A percentile compares a stretch with the other conserved stretches of the same genome.
These are phyloP conservation scores for Spiraea crenata DNA, from an alignment of 331 rosid genomes.

Conservation along the genomic window DNA sequence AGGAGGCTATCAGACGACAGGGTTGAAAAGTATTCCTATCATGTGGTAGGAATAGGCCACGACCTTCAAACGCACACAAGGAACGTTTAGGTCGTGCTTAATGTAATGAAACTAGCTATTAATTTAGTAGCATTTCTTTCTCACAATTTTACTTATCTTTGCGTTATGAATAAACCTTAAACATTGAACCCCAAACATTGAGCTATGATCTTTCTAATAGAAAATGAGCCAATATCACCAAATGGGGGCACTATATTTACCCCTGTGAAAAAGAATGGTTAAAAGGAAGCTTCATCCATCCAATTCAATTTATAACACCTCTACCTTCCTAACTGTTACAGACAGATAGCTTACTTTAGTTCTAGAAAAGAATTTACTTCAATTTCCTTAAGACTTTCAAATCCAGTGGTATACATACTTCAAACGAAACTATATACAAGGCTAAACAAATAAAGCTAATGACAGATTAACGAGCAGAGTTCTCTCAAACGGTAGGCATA, in stretches of 20 bases:
- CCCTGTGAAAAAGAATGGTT: too few relatives aligned
- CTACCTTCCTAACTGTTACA: neutral
- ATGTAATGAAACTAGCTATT: too few relatives aligned
- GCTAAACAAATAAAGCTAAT: slow-evolving; percentile 16
- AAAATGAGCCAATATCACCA: too few relatives aligned
- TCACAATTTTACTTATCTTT: too few relatives aligned
- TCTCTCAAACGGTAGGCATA: slow-evolving; percentile 63
- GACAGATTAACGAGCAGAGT: neutral
- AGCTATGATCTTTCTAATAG: too few relatives aligned
- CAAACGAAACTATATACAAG: slow-evolving; percentile 32
- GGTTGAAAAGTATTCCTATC: slow-evolving; percentile 1
- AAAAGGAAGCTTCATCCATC: too few relatives aligned
- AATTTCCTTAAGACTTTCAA: slow-evolving; percentile 9
- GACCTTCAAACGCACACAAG: neutral
- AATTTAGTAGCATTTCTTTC: too few relatives aligned
- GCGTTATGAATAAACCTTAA: too few relatives aligned
- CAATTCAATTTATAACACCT: neutral
- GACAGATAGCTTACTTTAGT: neutral
- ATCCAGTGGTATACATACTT: neutral
- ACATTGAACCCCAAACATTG: too few relatives aligned
- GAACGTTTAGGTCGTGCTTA: neutral
- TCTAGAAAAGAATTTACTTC: neutral
- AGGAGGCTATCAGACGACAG: neutral
- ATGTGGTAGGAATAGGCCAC: too few relatives aligned
- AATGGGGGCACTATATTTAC: too few relatives aligned